These are phyloP conservation scores for Babesia sp. DNA, from an alignment of 169 alveolate genomes.

Conservation along the genomic window DNA sequence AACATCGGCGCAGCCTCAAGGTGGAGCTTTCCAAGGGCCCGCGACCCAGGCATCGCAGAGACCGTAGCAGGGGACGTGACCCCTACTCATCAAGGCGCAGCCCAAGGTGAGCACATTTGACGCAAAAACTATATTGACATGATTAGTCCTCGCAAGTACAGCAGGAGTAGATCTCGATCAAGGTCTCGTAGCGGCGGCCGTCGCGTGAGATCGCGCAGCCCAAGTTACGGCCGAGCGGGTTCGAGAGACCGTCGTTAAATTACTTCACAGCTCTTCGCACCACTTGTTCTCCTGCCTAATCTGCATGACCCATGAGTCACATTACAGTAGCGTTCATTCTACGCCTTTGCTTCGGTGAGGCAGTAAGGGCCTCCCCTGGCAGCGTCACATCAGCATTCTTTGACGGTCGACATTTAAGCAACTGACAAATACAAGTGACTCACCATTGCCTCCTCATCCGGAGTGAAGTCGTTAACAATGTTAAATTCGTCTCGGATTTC, in stretches of 20 bases:
- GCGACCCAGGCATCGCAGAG: slow-evolving; percentile 47
- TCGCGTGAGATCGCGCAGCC: slow-evolving; percentile 51
- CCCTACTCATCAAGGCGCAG: slow-evolving; percentile 36
- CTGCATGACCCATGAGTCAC: slow-evolving; percentile 70
- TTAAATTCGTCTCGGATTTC: slow-evolving; percentile 91
- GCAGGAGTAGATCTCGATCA: slow-evolving; percentile 43
- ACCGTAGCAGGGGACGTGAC: slow-evolving; percentile 50
- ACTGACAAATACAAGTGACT: background rate
- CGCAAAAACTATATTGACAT: background rate
- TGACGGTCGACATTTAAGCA: background rate
- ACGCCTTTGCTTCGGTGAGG: background rate
- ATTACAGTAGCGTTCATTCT: slow-evolving; percentile 11
- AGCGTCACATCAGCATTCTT: background rate
- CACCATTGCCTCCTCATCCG: slow-evolving; percentile 91
- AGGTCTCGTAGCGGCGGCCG: slow-evolving; percentile 39
- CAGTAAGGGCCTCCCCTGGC: background rate
- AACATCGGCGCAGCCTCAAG: slow-evolving; percentile 25
- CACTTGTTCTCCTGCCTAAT: slow-evolving; percentile 93
- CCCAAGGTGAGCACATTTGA: slow-evolving; percentile 6
- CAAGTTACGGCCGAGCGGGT: slow-evolving; percentile 43
- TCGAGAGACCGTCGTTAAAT: slow-evolving; percentile 44
- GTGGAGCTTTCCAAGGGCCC: slow-evolving; percentile 54
- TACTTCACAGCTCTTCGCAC: slow-evolving; percentile 86
- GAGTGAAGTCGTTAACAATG: slow-evolving; percentile 92
- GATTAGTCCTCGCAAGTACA: slow-evolving; percentile 30